Base-by-base conservation (phyloP, 495 filamentous ascomycete genomes). In the Penicillium daleae region DNA sequence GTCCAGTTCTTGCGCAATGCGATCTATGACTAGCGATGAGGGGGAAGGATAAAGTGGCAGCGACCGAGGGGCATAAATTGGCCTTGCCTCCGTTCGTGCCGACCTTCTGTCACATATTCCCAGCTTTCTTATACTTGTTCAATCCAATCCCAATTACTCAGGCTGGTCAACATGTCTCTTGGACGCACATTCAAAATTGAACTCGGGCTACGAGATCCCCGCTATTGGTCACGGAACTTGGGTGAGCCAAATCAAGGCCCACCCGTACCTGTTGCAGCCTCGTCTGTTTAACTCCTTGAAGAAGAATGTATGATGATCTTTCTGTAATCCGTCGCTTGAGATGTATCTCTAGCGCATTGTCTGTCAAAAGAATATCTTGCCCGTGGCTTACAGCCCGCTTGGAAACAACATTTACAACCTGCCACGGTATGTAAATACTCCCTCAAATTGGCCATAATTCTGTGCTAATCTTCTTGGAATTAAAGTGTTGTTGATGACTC, bases 231-330 rank as follows among this genome's bases (percentile, higher is more conserved):
- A 74, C 35, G 73, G 71, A 0, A 75, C 73, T 56, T 76, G 71
- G 71, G 67, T 74, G 63, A 96, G 96, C 78, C 91, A 96, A 78
- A 90, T 96, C 66, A 92, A 97, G 73, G 92, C 86, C 64, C 90
- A 95, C 70, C 88, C 91, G 0, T 96, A 95, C 72, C 80, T 97
- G 29, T 90, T 93, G 68, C 91, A 89, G 70, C 74, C 76, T 0
- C 74, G 74, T 13, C 80, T 96, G 21, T 50, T 91, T 17, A 27
- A 62, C 21, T 78, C 63, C 48, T 56, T 71, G 54, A 71, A 75
- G 37, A 71, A 75, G 6, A 74, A 71, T 27, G 73, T 73, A 57
- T 29, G 57, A 32, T 17, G 1, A 12, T 10, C 37, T 19, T 29
- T 29, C 5, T 32, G 22, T 13, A 13, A 8, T 24, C 27, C 7